These are phyloP conservation scores for Boeremia exigua DNA, from an alignment of 2,329 filamentous ascomycete genomes.

Conservation along the genomic window DNA sequence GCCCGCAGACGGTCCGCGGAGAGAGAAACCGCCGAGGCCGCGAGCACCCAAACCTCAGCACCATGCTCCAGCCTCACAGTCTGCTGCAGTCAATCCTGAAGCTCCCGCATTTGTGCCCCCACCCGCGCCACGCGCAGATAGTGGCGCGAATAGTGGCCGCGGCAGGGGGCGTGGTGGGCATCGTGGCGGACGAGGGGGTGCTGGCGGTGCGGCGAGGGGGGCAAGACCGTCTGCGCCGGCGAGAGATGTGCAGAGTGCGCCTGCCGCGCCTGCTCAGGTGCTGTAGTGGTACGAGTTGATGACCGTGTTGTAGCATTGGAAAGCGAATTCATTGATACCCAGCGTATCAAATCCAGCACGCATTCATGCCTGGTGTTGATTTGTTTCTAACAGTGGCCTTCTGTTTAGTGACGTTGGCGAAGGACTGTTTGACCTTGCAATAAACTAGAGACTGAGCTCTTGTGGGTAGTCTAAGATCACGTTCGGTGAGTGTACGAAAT, in stretches of 20 bases:
- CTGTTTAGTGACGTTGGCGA: too few species aligned
- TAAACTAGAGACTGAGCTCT: too few species aligned
- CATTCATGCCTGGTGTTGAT: too few species aligned
- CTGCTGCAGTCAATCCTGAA: neutral
- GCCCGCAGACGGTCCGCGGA: conserved; percentile 14
- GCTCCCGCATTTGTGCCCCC: neutral
- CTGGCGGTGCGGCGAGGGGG: conserved; percentile 27
- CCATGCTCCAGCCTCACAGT: neutral
- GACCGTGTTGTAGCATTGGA: neutral
- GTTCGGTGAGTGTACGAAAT: too few species aligned
- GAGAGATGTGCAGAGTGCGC: conserved; percentile 18
- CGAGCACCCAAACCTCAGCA: neutral
- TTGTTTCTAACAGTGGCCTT: too few species aligned
- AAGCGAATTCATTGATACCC: neutral
- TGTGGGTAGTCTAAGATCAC: too few species aligned
- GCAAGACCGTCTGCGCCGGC: conserved; percentile 24
- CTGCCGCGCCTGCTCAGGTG: conserved; percentile 3
- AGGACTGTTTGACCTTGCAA: too few species aligned
- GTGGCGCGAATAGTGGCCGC: neutral
- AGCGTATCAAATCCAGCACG: neutral
- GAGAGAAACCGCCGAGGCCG: conserved; percentile 18
- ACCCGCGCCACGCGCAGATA: neutral
- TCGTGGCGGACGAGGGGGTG: conserved; percentile 31
- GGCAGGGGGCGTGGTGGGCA: conserved; percentile 24
- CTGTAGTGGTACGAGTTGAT: neutral